A percentile compares a stretch with the other conserved stretches of the same genome.
Conservation (phyloP, 2,329 filamentous ascomycete species). For the Chalaropsis thielavioides region DNA sequence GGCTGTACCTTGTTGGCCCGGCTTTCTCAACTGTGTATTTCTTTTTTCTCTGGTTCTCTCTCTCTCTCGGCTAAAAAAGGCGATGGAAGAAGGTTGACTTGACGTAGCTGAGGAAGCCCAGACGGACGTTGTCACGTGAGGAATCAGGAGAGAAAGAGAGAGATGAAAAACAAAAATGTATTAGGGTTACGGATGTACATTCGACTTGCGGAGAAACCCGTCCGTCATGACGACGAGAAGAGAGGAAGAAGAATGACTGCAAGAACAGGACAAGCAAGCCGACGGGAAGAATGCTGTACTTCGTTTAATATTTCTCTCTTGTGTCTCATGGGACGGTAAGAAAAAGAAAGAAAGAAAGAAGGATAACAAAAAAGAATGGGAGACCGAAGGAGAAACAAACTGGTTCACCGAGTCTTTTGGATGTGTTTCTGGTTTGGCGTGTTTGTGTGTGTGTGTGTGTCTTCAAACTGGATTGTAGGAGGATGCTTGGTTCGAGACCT, state of each 20-base stretch:
- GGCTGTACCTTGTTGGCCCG: no score
- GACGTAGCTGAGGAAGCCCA: no score
- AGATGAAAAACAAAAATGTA: no score
- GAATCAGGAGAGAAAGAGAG: no score
- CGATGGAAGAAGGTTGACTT: no score
- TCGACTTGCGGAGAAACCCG: neutral
- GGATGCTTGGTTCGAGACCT: neutral
- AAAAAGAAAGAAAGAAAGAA: neutral
- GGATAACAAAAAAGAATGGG: neutral
- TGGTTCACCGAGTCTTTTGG: neutral
- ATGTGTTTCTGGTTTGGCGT: no score
- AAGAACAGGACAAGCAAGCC: neutral
- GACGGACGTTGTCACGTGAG: no score
- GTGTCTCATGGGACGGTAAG: neutral
- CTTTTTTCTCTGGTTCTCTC: neutral
- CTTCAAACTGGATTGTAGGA: neutral
- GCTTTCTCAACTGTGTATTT: no score
- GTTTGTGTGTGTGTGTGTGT: no score
- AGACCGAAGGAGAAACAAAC: neutral
- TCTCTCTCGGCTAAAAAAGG: neutral
- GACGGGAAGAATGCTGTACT: neutral
- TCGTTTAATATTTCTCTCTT: neutral
- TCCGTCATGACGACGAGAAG: neutral
- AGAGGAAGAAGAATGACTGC: no score
- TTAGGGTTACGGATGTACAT: no score